A percentile compares a stretch with the other conserved stretches of the same genome.
Evolutionary conservation across 257 asterid species (phyloP).

Genomic region (Solanum sejunctum): DNA sequence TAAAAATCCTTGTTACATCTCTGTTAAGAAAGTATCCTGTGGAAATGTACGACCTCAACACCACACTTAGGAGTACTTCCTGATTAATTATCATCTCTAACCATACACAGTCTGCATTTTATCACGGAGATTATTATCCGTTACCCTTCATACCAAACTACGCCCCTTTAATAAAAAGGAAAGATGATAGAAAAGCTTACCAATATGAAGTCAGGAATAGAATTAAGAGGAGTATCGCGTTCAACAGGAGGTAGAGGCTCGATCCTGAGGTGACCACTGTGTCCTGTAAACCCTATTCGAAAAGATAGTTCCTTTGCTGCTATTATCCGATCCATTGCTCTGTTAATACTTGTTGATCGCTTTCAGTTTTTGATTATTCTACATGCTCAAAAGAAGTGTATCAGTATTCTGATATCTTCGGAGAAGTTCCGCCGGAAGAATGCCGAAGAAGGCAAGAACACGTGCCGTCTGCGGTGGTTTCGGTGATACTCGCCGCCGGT

Average conservation of each 20-base stretch:
- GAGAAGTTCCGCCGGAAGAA: not conserved
- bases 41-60: not conserved
- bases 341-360: not conserved
- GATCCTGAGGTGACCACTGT: slow-evolving; percentile 69
- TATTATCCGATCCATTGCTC: slow-evolving; percentile 44
- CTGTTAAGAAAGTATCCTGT: not conserved
- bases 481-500: not conserved
- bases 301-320: slow-evolving; percentile 51
- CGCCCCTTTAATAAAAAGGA: not conserved
- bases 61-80: not conserved
- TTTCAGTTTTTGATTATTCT: not conserved
- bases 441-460: not conserved
- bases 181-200: slow-evolving; percentile 27
- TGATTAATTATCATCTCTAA: not conserved
- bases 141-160: not conserved
- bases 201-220: slow-evolving; percentile 74
- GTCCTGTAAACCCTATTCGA: slow-evolving; percentile 85
- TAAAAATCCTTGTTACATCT: not conserved
- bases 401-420: not conserved
- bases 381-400: not conserved
- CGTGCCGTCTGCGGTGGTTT: not conserved
- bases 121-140: not conserved
- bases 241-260: slow-evolving; percentile 85
- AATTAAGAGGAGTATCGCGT: slow-evolving; percentile 37
- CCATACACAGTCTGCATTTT: not conserved